Evolutionary conservation across 495 filamentous ascomycete genomes (phyloP), one percentile per base, ranked within the genome.

Genomic region (Hypomontagnella submonticulosa): DNA sequence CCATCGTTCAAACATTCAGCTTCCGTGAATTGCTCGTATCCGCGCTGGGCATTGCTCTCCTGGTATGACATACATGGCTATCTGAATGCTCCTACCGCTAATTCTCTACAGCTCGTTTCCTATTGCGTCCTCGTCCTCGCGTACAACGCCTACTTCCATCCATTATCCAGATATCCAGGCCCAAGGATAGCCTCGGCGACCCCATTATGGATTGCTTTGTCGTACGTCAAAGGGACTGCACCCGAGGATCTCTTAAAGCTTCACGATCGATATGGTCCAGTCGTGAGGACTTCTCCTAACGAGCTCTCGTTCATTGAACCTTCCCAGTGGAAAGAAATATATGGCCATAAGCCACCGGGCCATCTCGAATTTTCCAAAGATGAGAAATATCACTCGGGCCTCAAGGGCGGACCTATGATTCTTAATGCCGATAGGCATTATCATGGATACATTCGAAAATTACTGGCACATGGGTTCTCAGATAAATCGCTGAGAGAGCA

Each of bases 61-160:
- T 47, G 19, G 43, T 30, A 47, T 11, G 43, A 27, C 10, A 3
- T 13, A 13, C 27, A 47, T 23, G 23, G 19, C 18, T 18, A 12
- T 27, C 1, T 27, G 9, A 3, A 47, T 27, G 18, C 18, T 30
- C 20, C 1, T 7, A 16, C 16, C 16, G 8, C 48, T 52, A 36
- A 52, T 18, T 16, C 6, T 44, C 9, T 34, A 32, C 11, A 52
- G 57, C 5, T 15, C 9, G 33, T 61, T 33, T 4, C 13, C 16
- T 61, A 61, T 9, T 61, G 43, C 32, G 36, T n/a, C 0, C 23
- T 11, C 23, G 4, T 51, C 11, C 19, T 50, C 36, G 43, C 76
- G 18, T 80, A 82, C 63, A 79, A 78, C 40, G 44, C 80, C 27
- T 82, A 71, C 63, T 75, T 85, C 32, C 80, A 84, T 50, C 83